Evolutionary conservation across 495 filamentous ascomycete species (phyloP).

Genomic region (Physcia stellaris): DNA sequence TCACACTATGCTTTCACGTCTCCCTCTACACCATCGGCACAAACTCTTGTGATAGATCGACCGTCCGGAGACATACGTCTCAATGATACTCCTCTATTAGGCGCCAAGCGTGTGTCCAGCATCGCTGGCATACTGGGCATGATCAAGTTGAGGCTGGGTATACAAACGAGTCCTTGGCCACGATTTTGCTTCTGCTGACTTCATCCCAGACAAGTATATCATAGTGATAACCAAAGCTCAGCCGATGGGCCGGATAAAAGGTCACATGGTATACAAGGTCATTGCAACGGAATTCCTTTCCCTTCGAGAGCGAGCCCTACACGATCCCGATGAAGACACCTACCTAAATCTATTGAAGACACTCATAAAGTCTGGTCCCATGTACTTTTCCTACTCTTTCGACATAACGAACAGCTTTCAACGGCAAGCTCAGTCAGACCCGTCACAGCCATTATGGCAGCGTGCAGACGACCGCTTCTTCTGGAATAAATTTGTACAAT

Average conservation of each 20-base stretch:
- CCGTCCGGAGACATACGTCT: slow-evolving; percentile 87
- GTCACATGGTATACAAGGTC: slow-evolving; percentile 88
- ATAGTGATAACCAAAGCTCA: slow-evolving; percentile 91
- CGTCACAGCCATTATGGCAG: slow-evolving; percentile 67
- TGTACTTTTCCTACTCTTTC: slow-evolving; percentile 97
- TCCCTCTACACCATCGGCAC: slow-evolving; percentile 78
- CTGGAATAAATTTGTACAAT: slow-evolving; percentile 90
- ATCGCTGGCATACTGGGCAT: slow-evolving; percentile 90
- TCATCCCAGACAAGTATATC: slow-evolving; percentile 73
- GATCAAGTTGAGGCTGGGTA: slow-evolving; percentile 81
- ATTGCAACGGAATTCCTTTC: slow-evolving; percentile 86
- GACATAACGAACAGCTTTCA: slow-evolving; percentile 94
- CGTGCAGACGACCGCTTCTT: slow-evolving; percentile 94
- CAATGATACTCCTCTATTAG: slow-evolving; percentile 58
- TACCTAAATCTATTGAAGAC: slow-evolving; percentile 68
- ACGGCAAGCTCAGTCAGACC: slow-evolving; percentile 63
- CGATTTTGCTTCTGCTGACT: slow-evolving; percentile 12
- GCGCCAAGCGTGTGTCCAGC: slow-evolving; percentile 74
- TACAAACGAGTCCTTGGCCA: slow-evolving; percentile 4
- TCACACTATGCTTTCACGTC: slow-evolving; percentile 95
- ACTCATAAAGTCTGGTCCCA: slow-evolving; percentile 66
- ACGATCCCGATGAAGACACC: slow-evolving; percentile 83
- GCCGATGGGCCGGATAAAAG: slow-evolving; percentile 78
- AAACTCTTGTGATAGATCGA: slow-evolving; percentile 74
- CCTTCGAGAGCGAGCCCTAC: slow-evolving; percentile 78